Evolutionary conservation across 805 yeast species (phyloP), one percentile per base, ranked within the genome.

Genomic region (Phaffomyces thermotolerans): DNA sequence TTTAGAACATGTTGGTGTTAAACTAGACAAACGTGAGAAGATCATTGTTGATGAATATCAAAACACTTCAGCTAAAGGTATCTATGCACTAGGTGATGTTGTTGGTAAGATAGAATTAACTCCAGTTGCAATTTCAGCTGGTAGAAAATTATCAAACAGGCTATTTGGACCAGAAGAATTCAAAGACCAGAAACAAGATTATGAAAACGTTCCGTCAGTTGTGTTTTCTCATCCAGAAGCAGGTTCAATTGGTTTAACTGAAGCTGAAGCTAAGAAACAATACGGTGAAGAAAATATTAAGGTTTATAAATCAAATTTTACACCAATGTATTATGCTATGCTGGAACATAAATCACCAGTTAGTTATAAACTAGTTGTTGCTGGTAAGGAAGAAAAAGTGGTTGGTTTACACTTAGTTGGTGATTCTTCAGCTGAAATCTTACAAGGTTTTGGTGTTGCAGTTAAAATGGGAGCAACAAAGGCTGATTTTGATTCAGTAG

Each of bases 401-500:
- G 95, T 93, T 48, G 99, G 99, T 25, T 69, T 93, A 53, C 99
- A 93, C 65, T 67, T 93, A 44, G 85, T 90, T 53, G 99, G 99
- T 49, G 98, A 90, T 58, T 67, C 78, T 8, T 79, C 93, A 41
- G 79, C 95, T 29, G 99, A 93, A 67, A 90, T 93, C 46, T 74
- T 93, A 56, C 99, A 93, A 73, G 99, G 99, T 33, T 93, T 93
- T 59, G 99, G 98, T 47, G 99, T 90, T 43, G 99, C 99, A 40
- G 71, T 93, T 51, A 90, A 90, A 70, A 93, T 93, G 99, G 99
- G 99, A 30, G 99, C 99, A 35, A 93, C 99, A 32, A 93, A 93
- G 72, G 78, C 78, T 37, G 97, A 93, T 64, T 93, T 93, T 52
- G 99, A 93, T 67, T 80, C 71, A 63, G 86, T 95, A 70, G 98